Conservation (phyloP, 192 early-diverging fungal genomes). For the Entomortierella chlamydospora region DNA sequence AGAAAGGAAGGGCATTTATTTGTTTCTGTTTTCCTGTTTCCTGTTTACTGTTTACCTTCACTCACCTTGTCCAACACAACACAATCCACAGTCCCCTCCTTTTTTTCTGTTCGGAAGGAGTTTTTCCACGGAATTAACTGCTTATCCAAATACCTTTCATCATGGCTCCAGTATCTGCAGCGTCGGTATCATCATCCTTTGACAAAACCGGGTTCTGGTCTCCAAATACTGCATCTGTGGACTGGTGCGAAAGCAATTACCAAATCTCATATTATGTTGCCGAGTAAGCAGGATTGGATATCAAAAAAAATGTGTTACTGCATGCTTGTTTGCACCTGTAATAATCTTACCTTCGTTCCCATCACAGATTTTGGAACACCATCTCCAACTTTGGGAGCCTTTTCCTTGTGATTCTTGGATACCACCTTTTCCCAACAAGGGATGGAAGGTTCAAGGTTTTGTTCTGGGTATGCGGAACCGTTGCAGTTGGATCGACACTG, state of each 20-base stretch:
- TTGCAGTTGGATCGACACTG: conserved; percentile 77
- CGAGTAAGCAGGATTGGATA: conserved; percentile 45
- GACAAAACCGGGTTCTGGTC: conserved; percentile 43
- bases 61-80: no score
- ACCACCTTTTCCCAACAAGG: conserved; percentile 56
- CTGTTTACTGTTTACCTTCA: no score
- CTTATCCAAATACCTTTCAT: no score
- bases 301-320: background rate
- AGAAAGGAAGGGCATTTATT: no score
- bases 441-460: conserved; percentile 55
- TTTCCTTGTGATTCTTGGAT: conserved; percentile 62
- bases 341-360: background rate
- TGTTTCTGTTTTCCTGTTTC: no score
- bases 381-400: conserved; percentile 71
- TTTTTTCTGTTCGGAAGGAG: no score
- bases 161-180: conserved; percentile 11
- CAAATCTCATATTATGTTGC: conserved; percentile 60
- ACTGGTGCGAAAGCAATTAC: conserved; percentile 62
- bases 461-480: conserved; percentile 54
- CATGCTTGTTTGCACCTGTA: background rate
- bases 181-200: conserved; percentile 3
- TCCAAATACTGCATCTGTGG: conserved; percentile 40
- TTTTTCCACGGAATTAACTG: no score
- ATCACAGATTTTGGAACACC: conserved; percentile 61
- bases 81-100: no score